Base-by-base conservation (phyloP, 495 filamentous ascomycete species). In the Xylaria castorea region DNA sequence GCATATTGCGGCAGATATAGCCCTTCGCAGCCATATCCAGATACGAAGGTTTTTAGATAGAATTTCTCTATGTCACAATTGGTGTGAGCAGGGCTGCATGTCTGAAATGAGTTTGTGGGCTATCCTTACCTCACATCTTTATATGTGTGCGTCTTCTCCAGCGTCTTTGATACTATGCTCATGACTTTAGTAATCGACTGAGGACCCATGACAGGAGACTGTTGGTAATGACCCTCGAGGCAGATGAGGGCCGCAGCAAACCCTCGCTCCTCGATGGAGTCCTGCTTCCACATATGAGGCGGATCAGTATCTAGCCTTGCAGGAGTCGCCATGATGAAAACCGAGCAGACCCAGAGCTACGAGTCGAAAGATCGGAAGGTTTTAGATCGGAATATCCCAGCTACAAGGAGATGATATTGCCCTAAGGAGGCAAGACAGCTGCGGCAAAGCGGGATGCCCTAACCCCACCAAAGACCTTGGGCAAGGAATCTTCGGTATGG, bases 21-120 rank as follows among this genome's bases (percentile, higher is more conserved):
- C 70, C 42, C 78, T 76, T 30, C 78, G 76, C 72, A 94, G 84
- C 77, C 90, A 91, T 73, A 91, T 87, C 92, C 92, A 94, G 66
- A 92, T 88, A 66, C 91, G 89, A 44, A 89, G 81, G 66, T 87
- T 88, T 58, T 81, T 77, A 63, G 89, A 78, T 77, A 92, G 80
- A 77, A 83, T 76, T 82, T 92, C 80, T 82, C 86, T 85, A 81
- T 79, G 53, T 83, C 76, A 66, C 79, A 82, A 36, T 14, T 32
- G 32, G 74, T 44, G 48, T 71, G 34, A 71, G 69, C 6, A 32
- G 50, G 62, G 51, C 62, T 62, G 75, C 38, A 80, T 78, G n/a
- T 72, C 65, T 32, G 72, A 77, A 53, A 80, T n/a, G n/a, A n/a
- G n/a, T 27, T 5, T 34, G 27, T 32, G 27, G 32, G 25, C 30